Evolutionary conservation across 208 protist species (phyloP).

Genomic region (Spironucleus salmonicida): DNA sequence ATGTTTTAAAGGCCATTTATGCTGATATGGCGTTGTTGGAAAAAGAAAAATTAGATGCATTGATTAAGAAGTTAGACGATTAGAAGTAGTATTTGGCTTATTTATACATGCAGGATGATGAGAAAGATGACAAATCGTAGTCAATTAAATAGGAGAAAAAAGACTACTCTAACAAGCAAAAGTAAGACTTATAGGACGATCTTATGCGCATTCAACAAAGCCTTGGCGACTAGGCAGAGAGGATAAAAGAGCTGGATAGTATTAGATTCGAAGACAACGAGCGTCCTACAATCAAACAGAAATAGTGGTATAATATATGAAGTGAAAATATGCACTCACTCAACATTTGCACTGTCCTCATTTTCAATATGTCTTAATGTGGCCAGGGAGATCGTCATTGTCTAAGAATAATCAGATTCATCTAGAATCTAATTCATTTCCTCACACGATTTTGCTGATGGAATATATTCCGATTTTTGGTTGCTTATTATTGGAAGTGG

Average conservation of each 20-base stretch:
- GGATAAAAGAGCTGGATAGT: background rate
- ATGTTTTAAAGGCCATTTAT: background rate
- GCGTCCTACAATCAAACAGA: background rate
- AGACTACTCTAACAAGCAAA: background rate
- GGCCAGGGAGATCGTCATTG: too few relatives aligned
- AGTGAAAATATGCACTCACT: background rate
- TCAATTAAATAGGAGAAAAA: background rate
- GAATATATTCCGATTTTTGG: background rate
- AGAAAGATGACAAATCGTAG: background rate
- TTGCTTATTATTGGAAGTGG: background rate
- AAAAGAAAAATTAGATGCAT: background rate
- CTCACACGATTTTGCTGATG: background rate
- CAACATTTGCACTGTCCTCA: background rate
- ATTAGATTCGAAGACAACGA: conserved; percentile 6
- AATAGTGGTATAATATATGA: conserved; percentile 18
- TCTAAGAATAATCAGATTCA: background rate
- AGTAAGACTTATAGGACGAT: background rate
- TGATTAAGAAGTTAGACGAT: background rate
- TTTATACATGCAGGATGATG: background rate
- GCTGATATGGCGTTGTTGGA: background rate
- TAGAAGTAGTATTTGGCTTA: background rate
- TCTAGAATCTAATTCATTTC: background rate
- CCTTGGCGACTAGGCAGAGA: background rate
- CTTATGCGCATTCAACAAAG: background rate
- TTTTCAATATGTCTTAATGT: background rate